Base-by-base conservation (phyloP, 108 stramenopile species). In the Cyclotella choctawhatcheeana region DNA sequence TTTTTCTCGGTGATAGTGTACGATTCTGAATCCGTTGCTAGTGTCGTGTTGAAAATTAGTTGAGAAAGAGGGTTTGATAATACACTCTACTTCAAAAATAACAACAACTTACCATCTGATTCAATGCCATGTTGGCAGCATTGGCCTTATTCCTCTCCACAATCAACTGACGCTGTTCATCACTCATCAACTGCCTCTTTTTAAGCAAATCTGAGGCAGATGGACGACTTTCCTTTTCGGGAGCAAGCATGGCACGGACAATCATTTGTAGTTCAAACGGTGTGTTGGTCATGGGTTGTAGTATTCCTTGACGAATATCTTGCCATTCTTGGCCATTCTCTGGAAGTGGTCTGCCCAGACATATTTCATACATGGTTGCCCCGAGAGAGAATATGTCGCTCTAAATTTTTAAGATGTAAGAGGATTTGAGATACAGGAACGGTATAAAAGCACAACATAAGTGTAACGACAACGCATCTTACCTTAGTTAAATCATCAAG, bases 301-400 rank as follows among this genome's bases (percentile, higher is more conserved):
- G 75, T 12, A 54, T 74, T 32, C 95, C 97, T 5, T 82, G 63
- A 52, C 97, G 87, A 21, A 97, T 77, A 44, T 88, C 74, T 70
- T 96, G 97, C 97, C 97, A 97, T 74, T 96, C 94, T 44, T 84
- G 84, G 34, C 97, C 97, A 64, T 94, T 88, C 24, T 79, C 77
- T 7, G 96, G 96, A 21, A 98, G 83, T 0, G 76, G 61, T 22
- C 74, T 65, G 6, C 93, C 92, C 14, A 89, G 79, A 67, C 94
- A 90, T 0, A 98, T 71, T 77, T 97, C 96, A 61, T 93, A 97
- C 47, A 97, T 45, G 5, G 96, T 93, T 27, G 85, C 87, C 2
- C 97, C 97, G 32, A 98, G 81, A 8, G 97, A 98, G 63, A 96
- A 98, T 22, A 98, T 95, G 51, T 98, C 96, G 56, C 91, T 90